Percentiles rank a stretch among this genome's conserved stretches.
These are phyloP conservation scores for Apiospora saccharicola DNA, from an alignment of 2,329 filamentous ascomycete species.

Conservation along the genomic window DNA sequence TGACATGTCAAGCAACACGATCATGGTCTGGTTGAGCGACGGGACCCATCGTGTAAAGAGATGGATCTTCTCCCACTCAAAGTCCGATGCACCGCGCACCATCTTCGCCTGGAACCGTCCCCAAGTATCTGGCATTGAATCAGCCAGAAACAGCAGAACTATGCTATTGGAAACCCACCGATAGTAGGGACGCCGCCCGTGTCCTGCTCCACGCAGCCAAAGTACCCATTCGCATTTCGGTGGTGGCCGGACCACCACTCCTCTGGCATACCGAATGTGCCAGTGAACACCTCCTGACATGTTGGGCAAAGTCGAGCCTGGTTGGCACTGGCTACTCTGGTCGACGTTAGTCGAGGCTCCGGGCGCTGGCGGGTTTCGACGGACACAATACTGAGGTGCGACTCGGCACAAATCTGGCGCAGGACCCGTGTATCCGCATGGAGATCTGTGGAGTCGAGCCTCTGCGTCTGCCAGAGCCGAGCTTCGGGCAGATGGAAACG, in stretches of 20 bases:
- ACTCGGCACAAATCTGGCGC: background rate
- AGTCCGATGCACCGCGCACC: constrained; percentile 32
- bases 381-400: constrained; percentile 12
- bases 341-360: constrained; percentile 23
- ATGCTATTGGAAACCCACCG: constrained; percentile 32
- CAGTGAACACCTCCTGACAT: constrained; percentile 38
- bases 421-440: background rate
- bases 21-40: constrained; percentile 33
- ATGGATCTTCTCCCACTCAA: constrained; percentile 48
- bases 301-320: constrained; percentile 38
- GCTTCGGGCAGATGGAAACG: too few relatives aligned
- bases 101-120: constrained; percentile 42
- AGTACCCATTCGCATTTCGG: constrained; percentile 47
- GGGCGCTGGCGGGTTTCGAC: background rate
- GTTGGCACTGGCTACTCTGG: constrained; percentile 43
- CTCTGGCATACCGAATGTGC: constrained; percentile 40
- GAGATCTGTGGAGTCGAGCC: too few relatives aligned
- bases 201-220: constrained; percentile 40
- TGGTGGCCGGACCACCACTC: constrained; percentile 47
- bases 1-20: constrained; percentile 43
- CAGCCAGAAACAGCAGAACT: background rate
- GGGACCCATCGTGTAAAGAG: constrained; percentile 40
- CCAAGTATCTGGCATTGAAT: constrained; percentile 41
- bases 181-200: constrained; percentile 28
- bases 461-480: too few relatives aligned